Conservation (phyloP, 331 rosid species). For the Rhamnella rubrinervis region DNA sequence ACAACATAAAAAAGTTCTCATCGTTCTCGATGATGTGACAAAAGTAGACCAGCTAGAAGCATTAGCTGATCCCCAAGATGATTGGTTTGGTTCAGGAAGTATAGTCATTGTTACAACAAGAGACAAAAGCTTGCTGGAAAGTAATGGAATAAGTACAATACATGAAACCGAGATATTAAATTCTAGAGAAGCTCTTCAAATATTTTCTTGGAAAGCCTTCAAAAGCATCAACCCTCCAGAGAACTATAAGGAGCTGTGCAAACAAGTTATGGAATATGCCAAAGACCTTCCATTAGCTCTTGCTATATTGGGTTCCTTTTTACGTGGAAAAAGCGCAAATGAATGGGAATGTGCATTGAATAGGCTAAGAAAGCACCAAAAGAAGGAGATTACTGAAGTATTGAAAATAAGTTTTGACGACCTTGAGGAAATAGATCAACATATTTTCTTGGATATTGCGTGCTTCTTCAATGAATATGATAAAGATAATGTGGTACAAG, state of each 20-base stretch:
- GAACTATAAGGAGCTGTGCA: not conserved
- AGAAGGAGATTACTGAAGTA: not conserved
- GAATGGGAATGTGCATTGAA: constrained; percentile 6
- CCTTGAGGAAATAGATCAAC: not conserved
- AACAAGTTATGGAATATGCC: not conserved
- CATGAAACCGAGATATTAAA: not conserved
- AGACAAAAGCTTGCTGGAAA: not conserved
- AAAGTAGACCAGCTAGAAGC: not conserved
- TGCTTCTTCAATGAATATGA: not conserved
- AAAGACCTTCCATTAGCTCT: constrained; percentile 28
- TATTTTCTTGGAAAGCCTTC: constrained; percentile 29
- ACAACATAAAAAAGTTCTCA: not conserved
- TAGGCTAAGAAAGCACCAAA: not conserved
- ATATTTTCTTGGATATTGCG: constrained; percentile 8
- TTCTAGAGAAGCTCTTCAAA: constrained; percentile 2
- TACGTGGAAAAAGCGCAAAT: not conserved
- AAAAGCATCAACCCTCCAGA: not conserved
- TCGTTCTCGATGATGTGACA: constrained; percentile 6
- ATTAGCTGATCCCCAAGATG: not conserved
- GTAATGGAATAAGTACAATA: too few relatives aligned
- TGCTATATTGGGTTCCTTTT: constrained; percentile 10
- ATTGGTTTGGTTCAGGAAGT: constrained; percentile 3
- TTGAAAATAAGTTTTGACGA: not conserved
- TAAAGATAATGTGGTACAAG: not conserved
- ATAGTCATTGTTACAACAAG: constrained; percentile 11